Evolutionary conservation across 305 asterid species (phyloP).

Genomic region (Plantago coronopus): DNA sequence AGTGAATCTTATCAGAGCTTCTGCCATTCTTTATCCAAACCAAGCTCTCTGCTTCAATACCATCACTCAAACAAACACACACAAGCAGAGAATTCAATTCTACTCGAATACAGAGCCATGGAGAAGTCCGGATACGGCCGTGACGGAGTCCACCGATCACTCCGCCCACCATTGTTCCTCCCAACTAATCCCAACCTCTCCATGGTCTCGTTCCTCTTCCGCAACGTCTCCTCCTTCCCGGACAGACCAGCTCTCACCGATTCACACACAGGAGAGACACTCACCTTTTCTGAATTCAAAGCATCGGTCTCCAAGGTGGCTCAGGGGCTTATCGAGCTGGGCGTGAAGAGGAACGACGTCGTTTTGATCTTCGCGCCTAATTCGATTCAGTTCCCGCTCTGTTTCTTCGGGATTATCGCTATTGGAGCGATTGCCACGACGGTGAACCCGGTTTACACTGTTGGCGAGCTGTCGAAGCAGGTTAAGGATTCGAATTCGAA

Average conservation of each 20-base stretch:
- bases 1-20: too few species aligned
- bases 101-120: constrained; percentile 37
- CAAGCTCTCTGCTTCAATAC: too few species aligned
- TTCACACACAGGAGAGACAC: constrained; percentile 41
- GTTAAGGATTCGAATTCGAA: constrained; percentile 59
- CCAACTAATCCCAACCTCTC: constrained; percentile 54
- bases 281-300: constrained; percentile 53
- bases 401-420: constrained; percentile 57
- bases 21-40: too few species aligned
- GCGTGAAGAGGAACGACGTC: constrained; percentile 60
- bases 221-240: constrained; percentile 54
- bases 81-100: too few species aligned
- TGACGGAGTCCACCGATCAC: constrained; percentile 75
- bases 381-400: constrained; percentile 58
- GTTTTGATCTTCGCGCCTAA: constrained; percentile 79
- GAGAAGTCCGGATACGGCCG: constrained; percentile 95
- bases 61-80: not conserved
- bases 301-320: constrained; percentile 48
- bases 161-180: constrained; percentile 49
- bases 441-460: constrained; percentile 65
- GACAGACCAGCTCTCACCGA: constrained; percentile 73
- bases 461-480: constrained; percentile 68
- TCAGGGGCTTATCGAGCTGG: constrained; percentile 53
- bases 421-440: constrained; percentile 84
- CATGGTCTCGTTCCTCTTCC: constrained; percentile 65